Evolutionary conservation across 768 basidiomycete species (phyloP).

Genomic region (Boletus vermiculosoides): DNA sequence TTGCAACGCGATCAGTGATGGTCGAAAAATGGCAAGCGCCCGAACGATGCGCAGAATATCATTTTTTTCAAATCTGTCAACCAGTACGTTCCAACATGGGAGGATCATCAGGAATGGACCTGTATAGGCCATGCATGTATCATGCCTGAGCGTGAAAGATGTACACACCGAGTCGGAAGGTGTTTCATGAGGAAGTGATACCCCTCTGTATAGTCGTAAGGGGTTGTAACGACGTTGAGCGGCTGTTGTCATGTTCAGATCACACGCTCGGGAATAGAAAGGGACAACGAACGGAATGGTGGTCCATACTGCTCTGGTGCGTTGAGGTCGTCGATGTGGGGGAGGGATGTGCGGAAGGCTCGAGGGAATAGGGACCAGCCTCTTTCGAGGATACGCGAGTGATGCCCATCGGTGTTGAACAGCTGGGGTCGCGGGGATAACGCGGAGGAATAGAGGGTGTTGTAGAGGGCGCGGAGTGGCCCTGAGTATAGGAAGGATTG

Average conservation of each 20-base stretch:
- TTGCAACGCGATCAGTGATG: slow-evolving; percentile 96
- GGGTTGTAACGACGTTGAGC: slow-evolving; percentile 60
- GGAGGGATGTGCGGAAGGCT: slow-evolving; percentile 37
- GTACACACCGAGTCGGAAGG: slow-evolving; percentile 73
- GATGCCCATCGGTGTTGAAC: slow-evolving; percentile 38
- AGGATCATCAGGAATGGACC: slow-evolving; percentile 38
- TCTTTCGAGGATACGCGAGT: slow-evolving; percentile 30
- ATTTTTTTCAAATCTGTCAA: slow-evolving; percentile 87
- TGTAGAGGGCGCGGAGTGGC: slow-evolving; percentile 26
- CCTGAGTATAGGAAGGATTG: slow-evolving; percentile 25
- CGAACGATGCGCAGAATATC: slow-evolving; percentile 93
- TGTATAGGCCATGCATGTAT: slow-evolving; percentile 42
- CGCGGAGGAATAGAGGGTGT: slow-evolving; percentile 37
- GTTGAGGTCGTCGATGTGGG: slow-evolving; percentile 44
- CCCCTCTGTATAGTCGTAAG: slow-evolving; percentile 94
- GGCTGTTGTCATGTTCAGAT: slow-evolving; percentile 60
- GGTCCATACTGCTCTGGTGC: slow-evolving; percentile 38
- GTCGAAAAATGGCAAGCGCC: slow-evolving; percentile 90
- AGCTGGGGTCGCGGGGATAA: slow-evolving; percentile 48
- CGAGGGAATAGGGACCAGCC: slow-evolving; percentile 27
- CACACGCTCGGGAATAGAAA: slow-evolving; percentile 28
- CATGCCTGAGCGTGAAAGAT: slow-evolving; percentile 32
- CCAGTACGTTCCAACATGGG: slow-evolving; percentile 28
- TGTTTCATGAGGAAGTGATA: slow-evolving; percentile 98
- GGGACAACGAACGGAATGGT: slow-evolving; percentile 26